Percentiles rank a stretch among this genome's conserved stretches.
phyloP scores from a whole-genome alignment of 2,329 filamentous ascomycete species.

The Stachybotrys chlorohalonatus region DNA sequence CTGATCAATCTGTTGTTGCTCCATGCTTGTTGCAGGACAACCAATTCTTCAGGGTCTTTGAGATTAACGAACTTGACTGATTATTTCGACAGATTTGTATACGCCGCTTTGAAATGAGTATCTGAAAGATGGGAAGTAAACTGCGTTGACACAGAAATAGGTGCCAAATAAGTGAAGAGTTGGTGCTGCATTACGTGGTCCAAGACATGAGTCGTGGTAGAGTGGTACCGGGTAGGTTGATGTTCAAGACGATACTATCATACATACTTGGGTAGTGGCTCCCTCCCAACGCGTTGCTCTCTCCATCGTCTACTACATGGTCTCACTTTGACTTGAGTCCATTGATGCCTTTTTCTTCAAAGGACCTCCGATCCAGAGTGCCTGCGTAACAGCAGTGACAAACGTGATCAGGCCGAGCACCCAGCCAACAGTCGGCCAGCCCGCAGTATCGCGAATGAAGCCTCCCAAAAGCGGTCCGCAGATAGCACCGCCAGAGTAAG shows the following conservation, averaged over 20 bases:
- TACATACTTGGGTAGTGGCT: no score
- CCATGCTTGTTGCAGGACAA: background rate
- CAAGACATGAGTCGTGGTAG: no score
- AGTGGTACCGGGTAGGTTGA: no score
- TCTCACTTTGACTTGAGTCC: no score
- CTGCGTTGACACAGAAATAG: no score
- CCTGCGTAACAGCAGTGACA: conserved; percentile 15
- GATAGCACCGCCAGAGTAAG: conserved; percentile 21
- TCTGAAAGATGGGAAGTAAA: background rate
- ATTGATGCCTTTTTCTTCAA: background rate
- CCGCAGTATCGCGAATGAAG: conserved; percentile 20
- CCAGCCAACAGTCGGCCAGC: conserved; percentile 24
- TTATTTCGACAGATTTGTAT: no score
- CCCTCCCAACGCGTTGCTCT: no score
- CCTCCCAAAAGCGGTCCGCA: conserved; percentile 24
- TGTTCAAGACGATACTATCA: no score
- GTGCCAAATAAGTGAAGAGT: no score
- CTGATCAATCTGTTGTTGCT: conserved; percentile 41
- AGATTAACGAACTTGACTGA: no score
- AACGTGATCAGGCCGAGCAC: conserved; percentile 17
- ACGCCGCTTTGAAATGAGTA: background rate
- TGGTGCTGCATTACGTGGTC: no score
- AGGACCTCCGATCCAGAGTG: conserved; percentile 19
- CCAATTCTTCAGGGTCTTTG: background rate
- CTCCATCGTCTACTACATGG: no score